phyloP scores from a whole-genome alignment of 352 stramenopile genomes.

The Globisporangium heterothallicum region DNA sequence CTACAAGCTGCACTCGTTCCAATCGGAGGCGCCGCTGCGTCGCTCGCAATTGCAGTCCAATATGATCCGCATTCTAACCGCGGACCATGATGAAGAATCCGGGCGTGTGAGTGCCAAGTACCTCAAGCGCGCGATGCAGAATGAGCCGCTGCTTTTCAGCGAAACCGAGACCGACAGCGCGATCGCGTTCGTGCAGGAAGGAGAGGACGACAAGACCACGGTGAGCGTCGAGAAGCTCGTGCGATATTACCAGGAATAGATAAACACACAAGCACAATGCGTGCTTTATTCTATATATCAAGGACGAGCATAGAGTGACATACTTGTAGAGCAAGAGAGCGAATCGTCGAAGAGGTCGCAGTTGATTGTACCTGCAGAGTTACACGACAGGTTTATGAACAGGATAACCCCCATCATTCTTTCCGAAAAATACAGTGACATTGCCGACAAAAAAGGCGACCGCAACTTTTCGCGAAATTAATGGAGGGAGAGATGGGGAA shows the following conservation, averaged over 20 bases:
- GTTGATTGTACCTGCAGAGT: too few relatives aligned
- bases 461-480: neutral
- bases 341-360: too few relatives aligned
- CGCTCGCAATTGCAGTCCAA: slow-evolving; percentile 67
- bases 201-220: neutral
- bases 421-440: too few relatives aligned
- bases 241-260: neutral
- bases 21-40: slow-evolving; percentile 32
- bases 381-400: too few relatives aligned
- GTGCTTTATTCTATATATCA: too few relatives aligned
- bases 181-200: slow-evolving; percentile 41
- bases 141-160: slow-evolving; percentile 79
- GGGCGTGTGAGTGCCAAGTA: slow-evolving; percentile 49
- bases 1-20: slow-evolving; percentile 82
- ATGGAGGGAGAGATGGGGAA: neutral
- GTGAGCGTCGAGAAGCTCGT: neutral
- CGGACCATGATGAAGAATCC: slow-evolving; percentile 56
- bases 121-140: slow-evolving; percentile 58
- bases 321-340: too few relatives aligned
- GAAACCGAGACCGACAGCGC: slow-evolving; percentile 57
- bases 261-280: neutral
- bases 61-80: slow-evolving; percentile 60
- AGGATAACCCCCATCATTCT: too few relatives aligned
- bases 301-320: too few relatives aligned
- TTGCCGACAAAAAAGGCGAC: too few relatives aligned